Evolutionary conservation across 306 rosid genomes (phyloP).

Genomic region (Sphenostylis stenocarpa): DNA sequence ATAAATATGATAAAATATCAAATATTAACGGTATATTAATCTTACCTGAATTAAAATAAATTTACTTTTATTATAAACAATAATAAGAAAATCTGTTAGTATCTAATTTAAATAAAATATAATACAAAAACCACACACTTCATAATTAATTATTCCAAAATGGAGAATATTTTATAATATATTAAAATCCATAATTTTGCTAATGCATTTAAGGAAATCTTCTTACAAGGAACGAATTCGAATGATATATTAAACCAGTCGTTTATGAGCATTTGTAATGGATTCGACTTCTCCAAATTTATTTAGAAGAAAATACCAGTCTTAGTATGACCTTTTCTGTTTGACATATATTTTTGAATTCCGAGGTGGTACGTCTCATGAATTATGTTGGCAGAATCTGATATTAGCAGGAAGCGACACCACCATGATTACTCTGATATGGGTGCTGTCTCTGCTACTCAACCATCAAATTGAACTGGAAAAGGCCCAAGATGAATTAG

Average conservation of each 20-base stretch:
- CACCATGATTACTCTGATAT: constrained; percentile 35
- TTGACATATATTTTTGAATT: not conserved
- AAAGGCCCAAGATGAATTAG: constrained; percentile 39
- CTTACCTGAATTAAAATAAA: too few relatives aligned
- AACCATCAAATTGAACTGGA: constrained; percentile 33
- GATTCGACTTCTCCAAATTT: not conserved
- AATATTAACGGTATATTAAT: too few relatives aligned
- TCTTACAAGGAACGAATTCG: not conserved
- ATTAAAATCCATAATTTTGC: not conserved
- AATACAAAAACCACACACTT: too few relatives aligned
- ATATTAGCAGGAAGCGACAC: constrained; percentile 47
- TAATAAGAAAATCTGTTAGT: too few relatives aligned
- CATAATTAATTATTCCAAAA: too few relatives aligned
- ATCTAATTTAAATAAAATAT: too few relatives aligned
- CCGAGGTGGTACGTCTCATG: not conserved
- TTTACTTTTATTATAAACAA: too few relatives aligned
- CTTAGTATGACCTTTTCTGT: not conserved
- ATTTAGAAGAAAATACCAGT: not conserved
- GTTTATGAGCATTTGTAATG: not conserved
- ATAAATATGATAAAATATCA: too few relatives aligned
- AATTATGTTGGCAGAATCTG: constrained; percentile 38
- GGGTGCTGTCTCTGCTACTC: constrained; percentile 42
- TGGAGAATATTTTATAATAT: too few relatives aligned
- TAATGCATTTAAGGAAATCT: not conserved
- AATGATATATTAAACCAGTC: not conserved